Base-by-base conservation (phyloP, 2,329 filamentous ascomycete genomes). In the Paraphaeosphaeria sporulosa region DNA sequence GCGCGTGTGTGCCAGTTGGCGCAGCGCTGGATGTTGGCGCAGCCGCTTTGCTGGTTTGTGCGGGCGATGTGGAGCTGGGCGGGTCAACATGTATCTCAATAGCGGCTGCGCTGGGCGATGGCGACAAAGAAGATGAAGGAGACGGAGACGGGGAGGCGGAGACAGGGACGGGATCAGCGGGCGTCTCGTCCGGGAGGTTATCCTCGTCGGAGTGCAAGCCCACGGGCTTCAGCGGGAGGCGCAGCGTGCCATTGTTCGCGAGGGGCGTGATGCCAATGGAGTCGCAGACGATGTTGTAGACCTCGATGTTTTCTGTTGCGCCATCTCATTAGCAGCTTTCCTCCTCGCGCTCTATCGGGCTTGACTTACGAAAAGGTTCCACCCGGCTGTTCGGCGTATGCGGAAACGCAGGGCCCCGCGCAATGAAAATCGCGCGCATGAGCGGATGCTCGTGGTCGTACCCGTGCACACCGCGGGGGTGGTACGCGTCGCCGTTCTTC, bases 351-450 rank as follows among this genome's bases (percentile, higher is more conserved):
- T 6, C 6, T 13, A n/a, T 44, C 13, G 2, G 8, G 5, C 10
- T 5, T 12, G n/a, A 86, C 91, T 86, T 86, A 94, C 92, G 94
- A 76, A 98, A 98, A 3, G 85, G 83, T 34, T 91, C 87, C 34
- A 98, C 79, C 64, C 89, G 86, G 76, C 91, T 96, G 69, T 95
- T 94, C 0, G 91, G 88, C 42, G 86, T 81, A 70, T 97, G 94
- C 0, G 93, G 92, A 73, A 99, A 99, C 0, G 94, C 94, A 4
- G 95, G 95, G 0, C 95, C 95, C 42, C 92, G 85, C 1, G 95
- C 95, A 51, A 98, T 85, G 70, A 99, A 99, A 46, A 99, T 96
- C 0, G 95, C 94, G 42, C 95, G 85, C 95, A 99, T 99, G 47
- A 99, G 83, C 0, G 94, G 94, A 74, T 99, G 90, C 71, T 96